phyloP scores from a whole-genome alignment of 257 asterid species.

The Sherardia arvensis region DNA sequence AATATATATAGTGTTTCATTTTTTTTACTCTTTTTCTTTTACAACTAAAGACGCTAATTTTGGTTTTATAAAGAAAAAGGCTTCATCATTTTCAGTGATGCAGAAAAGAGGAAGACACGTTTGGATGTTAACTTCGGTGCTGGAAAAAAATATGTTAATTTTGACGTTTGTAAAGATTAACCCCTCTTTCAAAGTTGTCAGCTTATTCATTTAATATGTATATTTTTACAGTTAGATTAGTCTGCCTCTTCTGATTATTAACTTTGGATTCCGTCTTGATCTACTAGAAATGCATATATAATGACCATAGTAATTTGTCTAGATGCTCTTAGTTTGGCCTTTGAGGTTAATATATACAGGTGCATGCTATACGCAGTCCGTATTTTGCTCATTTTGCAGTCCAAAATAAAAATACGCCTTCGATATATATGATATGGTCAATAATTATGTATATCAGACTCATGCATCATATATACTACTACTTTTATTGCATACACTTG shows the following conservation, averaged over 20 bases:
- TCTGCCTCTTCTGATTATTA: not conserved
- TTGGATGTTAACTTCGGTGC: not conserved
- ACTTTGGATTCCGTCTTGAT: conserved; percentile 8
- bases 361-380: too few species aligned
- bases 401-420: too few species aligned
- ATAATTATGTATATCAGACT: too few species aligned
- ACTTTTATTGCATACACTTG: too few species aligned
- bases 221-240: not conserved
- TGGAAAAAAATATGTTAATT: not conserved
- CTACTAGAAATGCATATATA: not conserved
- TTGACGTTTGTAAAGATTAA: not conserved
- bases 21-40: too few species aligned
- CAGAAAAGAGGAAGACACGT: not conserved
- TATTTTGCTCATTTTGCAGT: too few species aligned
- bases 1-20: too few species aligned
- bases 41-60: too few species aligned
- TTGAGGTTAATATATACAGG: not conserved
- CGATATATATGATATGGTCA: too few species aligned
- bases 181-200: not conserved
- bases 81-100: not conserved
- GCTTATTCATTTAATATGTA: not conserved
- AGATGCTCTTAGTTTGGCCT: not conserved
- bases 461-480: too few species aligned
- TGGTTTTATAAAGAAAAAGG: too few species aligned
- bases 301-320: not conserved